Conservation (phyloP, 768 basidiomycete genomes). For the Tylopilus cervinicoccineus region DNA sequence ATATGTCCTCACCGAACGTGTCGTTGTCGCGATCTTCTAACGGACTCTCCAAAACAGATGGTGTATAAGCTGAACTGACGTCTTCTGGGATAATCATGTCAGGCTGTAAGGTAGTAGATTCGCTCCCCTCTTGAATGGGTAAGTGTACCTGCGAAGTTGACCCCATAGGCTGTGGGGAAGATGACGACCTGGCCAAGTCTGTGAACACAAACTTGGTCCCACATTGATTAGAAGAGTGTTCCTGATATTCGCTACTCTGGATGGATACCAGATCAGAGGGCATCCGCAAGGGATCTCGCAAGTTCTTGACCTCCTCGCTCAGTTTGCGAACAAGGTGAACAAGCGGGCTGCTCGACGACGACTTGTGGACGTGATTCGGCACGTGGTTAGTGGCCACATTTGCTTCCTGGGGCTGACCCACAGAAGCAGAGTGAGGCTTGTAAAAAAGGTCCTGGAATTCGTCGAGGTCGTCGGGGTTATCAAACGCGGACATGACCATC, state of each 20-base stretch:
- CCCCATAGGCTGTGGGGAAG: slow-evolving; percentile 13
- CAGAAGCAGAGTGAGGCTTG: slow-evolving; percentile 32
- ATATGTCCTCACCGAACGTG: slow-evolving; percentile 25
- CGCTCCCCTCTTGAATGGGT: slow-evolving; percentile 7
- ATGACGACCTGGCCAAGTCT: slow-evolving; percentile 15
- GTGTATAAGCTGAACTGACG: slow-evolving; percentile 19
- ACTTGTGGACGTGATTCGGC: slow-evolving; percentile 29
- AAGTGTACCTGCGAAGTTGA: slow-evolving; percentile 6
- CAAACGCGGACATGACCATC: slow-evolving; percentile 43
- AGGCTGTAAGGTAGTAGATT: neutral
- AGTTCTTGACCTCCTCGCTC: slow-evolving; percentile 33
- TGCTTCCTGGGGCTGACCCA: slow-evolving; percentile 2
- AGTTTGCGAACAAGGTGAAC: slow-evolving; percentile 38
- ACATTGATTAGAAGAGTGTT: slow-evolving; percentile 10
- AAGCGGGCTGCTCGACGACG: slow-evolving; percentile 34
- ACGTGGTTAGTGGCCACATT: slow-evolving; percentile 16
- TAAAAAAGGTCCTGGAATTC: slow-evolving; percentile 75
- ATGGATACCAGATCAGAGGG: slow-evolving; percentile 8
- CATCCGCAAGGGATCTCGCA: slow-evolving; percentile 12
- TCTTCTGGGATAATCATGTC: slow-evolving; percentile 22
- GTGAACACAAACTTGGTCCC: slow-evolving; percentile 14
- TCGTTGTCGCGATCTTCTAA: slow-evolving; percentile 22
- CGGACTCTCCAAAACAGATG: slow-evolving; percentile 17
- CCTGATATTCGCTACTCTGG: slow-evolving; percentile 10
- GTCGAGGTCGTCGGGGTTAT: slow-evolving; percentile 64